Evolutionary conservation across 2,329 filamentous ascomycete genomes (phyloP), one percentile per base, ranked within the genome.

Genomic region (Aspergillus oerlinghausenensis): DNA sequence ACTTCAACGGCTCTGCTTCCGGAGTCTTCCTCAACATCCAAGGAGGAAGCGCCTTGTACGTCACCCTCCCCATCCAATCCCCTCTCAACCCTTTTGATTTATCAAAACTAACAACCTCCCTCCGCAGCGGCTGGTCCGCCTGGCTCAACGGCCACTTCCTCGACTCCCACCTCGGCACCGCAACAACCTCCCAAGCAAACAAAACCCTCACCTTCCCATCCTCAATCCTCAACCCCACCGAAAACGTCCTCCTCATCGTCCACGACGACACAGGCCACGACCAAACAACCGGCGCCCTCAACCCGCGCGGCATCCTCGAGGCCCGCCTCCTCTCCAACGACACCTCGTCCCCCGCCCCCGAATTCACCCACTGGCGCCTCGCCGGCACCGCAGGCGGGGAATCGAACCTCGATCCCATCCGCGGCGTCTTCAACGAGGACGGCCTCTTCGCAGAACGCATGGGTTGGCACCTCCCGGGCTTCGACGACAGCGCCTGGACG

Each of bases 231-330:
- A 68, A 71, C 42, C 60, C 69, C 55, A 67, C 80, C 2, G 72
- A 85, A 5, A 76, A 84, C n/a, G 70, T 85, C 3, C 72, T 85
- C 25, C 80, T 84, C 68, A 82, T 87, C 63, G 79, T 86, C 70
- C 83, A 81, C 19, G 84, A 84, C 9, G 82, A 86, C 63, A 69
- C 67, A 21, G 68, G 67, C 32, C 68, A 70, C 54, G 67, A 70
- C 51, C 21, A 69, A 50, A 70, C 67, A 49, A 64, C 59, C 21
- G 67, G 67, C 2, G 67, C 65, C 2, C 59, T 70, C 5, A 69
- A 70, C 51, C 68, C 68, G 0, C 65, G 67, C 42, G 68, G 68
- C 4, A 70, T 70, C 40, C 60, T 68, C 43, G 83, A 85, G 51
- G 75, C 83, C 26, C 79, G 78, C 0, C 73, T 74, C 1, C 75